These are phyloP conservation scores for Bipolaris zeicola DNA, from an alignment of 2,329 filamentous ascomycete genomes.

Conservation along the genomic window DNA sequence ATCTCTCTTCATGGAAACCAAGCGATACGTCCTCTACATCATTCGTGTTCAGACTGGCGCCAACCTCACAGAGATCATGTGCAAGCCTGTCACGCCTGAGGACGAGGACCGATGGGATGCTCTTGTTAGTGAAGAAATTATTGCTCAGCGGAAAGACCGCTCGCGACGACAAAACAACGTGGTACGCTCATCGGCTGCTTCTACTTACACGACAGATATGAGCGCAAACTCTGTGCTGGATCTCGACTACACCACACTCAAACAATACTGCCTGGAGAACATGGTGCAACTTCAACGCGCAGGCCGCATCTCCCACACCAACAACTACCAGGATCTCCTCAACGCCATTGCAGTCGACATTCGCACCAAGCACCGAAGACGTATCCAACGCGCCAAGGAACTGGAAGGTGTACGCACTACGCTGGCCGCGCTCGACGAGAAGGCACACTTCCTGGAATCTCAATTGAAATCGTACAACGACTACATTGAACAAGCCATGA, in stretches of 20 bases:
- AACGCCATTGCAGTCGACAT: slow-evolving; percentile 98
- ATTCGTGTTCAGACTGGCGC: slow-evolving; percentile 92
- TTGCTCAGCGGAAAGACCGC: slow-evolving; percentile 45
- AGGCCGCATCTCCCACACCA: slow-evolving; percentile 82
- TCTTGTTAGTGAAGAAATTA: slow-evolving; percentile 81
- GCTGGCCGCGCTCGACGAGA: slow-evolving; percentile 75
- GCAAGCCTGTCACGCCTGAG: slow-evolving; percentile 83
- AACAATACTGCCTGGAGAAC: slow-evolving; percentile 91
- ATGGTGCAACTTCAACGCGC: slow-evolving; percentile 86
- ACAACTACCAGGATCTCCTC: slow-evolving; percentile 96
- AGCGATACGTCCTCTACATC: slow-evolving; percentile 95
- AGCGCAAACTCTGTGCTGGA: slow-evolving; percentile 69
- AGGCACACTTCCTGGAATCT: slow-evolving; percentile 90
- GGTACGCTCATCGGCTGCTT: slow-evolving; percentile 83
- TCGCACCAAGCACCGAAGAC: slow-evolving; percentile 90
- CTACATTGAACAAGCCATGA: slow-evolving; percentile 98
- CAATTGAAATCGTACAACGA: slow-evolving; percentile 98
- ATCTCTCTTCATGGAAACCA: slow-evolving; percentile 95
- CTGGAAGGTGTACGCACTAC: slow-evolving; percentile 82
- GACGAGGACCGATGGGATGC: slow-evolving; percentile 88
- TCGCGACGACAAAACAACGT: slow-evolving; percentile 56
- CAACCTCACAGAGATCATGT: slow-evolving; percentile 93
- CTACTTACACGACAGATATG: slow-evolving; percentile 68
- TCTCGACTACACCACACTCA: slow-evolving; percentile 90
- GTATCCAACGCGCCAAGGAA: slow-evolving; percentile 90